phyloP scores from a whole-genome alignment of 2,329 filamentous ascomycete species.

The Colletotrichum cordylinicola region DNA sequence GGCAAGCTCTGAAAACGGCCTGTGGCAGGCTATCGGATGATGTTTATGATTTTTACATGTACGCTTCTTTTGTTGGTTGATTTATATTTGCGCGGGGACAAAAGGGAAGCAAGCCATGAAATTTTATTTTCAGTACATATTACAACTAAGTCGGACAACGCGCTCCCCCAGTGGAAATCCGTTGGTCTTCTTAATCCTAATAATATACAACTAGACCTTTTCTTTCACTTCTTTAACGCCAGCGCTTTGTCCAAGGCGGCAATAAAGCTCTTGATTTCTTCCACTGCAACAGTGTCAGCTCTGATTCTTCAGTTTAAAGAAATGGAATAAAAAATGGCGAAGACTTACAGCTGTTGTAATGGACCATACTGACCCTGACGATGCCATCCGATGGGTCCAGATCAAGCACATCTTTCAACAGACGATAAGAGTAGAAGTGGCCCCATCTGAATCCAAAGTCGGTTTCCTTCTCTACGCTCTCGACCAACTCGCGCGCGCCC shows the following conservation, averaged over 20 bases:
- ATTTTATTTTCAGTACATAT: slow-evolving; percentile 1
- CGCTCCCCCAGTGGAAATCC: background rate
- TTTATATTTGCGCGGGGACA: background rate
- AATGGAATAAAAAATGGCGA: background rate
- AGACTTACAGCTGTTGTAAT: slow-evolving; percentile 72
- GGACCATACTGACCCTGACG: slow-evolving; percentile 73
- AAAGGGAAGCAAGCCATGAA: slow-evolving; percentile 16
- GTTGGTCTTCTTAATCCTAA: slow-evolving; percentile 13
- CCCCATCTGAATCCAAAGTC: slow-evolving; percentile 71
- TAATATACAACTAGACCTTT: background rate
- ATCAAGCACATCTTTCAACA: slow-evolving; percentile 64
- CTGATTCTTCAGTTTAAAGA: background rate
- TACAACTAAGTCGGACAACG: slow-evolving; percentile 1
- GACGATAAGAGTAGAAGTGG: slow-evolving; percentile 70
- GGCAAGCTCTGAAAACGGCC: slow-evolving; percentile 40
- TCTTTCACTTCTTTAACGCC: slow-evolving; percentile 26
- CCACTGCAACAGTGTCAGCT: slow-evolving; percentile 42
- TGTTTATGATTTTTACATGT: slow-evolving; percentile 8
- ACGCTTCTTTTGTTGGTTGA: background rate
- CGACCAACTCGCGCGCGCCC: slow-evolving; percentile 63
- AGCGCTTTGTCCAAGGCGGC: slow-evolving; percentile 57
- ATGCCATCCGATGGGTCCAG: slow-evolving; percentile 64
- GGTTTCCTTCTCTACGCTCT: slow-evolving; percentile 63
- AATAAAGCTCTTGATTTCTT: slow-evolving; percentile 61
- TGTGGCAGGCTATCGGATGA: background rate